A percentile compares a stretch with the other conserved stretches of the same genome.
Conservation (phyloP, 1,139 yeast species). For the Magnusiomyces tetraspermus region DNA sequence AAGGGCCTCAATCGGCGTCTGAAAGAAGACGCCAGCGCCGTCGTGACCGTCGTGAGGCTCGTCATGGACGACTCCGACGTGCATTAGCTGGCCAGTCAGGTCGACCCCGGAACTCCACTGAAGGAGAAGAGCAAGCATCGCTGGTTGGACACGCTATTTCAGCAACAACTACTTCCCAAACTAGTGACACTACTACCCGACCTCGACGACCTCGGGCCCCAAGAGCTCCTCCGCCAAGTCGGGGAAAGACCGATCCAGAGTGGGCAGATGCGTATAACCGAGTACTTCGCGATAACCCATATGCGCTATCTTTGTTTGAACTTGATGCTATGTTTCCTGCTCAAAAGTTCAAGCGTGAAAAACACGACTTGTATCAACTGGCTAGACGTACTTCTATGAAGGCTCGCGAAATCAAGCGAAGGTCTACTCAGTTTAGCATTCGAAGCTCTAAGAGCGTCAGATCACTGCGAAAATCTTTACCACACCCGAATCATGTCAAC, state of each 20-base stretch:
- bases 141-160: neutral
- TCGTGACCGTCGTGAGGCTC: neutral
- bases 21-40: neutral
- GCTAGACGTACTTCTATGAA: constrained; percentile 4
- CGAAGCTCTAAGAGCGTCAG: neutral
- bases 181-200: neutral
- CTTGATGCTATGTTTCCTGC: constrained; percentile 12
- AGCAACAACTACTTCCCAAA: neutral
- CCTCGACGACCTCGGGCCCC: constrained; percentile 1
- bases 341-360: constrained; percentile 5
- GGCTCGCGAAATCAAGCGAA: constrained; percentile 1
- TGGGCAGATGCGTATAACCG: constrained; percentile 6
- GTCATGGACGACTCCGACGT: neutral
- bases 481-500: too few species aligned
- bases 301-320: constrained; percentile 3
- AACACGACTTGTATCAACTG: constrained; percentile 5
- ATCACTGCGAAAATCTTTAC: neutral
- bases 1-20: too few species aligned
- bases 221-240: constrained; percentile 2
- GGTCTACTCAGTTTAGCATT: neutral
- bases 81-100: neutral
- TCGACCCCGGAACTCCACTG: neutral
- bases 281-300: constrained; percentile 6
- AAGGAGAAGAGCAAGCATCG: neutral
- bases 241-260: constrained; percentile 4